Evolutionary conservation across 2,329 filamentous ascomycete species (phyloP).

Genomic region (Epichloe scottii): DNA sequence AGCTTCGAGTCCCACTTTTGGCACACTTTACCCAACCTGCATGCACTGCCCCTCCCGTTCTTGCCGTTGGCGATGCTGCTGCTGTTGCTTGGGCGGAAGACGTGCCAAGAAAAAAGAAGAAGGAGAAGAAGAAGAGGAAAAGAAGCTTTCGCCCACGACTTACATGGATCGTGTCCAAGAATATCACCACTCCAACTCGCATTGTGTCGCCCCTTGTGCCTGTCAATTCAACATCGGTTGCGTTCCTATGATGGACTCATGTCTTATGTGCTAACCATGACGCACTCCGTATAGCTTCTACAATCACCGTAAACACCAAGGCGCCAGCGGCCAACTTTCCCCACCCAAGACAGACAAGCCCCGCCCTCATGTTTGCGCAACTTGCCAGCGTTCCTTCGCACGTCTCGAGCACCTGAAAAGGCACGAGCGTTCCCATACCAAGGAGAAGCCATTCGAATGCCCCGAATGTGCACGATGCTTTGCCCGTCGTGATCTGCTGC

Average conservation of each 20-base stretch:
- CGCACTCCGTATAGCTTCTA: constrained; percentile 24
- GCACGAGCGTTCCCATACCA: constrained; percentile 94
- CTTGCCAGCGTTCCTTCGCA: constrained; percentile 85
- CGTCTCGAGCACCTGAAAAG: constrained; percentile 92
- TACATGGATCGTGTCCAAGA: not conserved
- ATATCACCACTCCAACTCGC: not conserved
- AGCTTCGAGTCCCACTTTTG: constrained; percentile 12
- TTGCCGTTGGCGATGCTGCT: constrained; percentile 9
- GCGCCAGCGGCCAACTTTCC: constrained; percentile 41
- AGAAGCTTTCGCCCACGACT: not conserved
- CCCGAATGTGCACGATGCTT: constrained; percentile 92
- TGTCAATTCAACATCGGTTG: not conserved
- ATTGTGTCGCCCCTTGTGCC: not conserved
- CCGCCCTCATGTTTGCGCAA: constrained; percentile 83
- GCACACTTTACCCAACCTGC: not conserved
- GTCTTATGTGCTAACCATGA: constrained; percentile 17
- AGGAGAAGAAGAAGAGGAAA: not conserved
- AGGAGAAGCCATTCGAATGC: constrained; percentile 98
- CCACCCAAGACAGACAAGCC: constrained; percentile 96
- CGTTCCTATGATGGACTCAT: not conserved
- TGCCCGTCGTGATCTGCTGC: constrained; percentile 77
- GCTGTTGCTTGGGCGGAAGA: not conserved
- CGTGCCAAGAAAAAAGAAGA: too few species aligned
- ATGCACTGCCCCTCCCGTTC: constrained; percentile 22
- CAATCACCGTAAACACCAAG: constrained; percentile 39